Percentiles rank a stretch among this genome's conserved stretches.
Evolutionary conservation across 176 grass and related monocot genomes (phyloP).

Genomic region (Avena atlantica): DNA sequence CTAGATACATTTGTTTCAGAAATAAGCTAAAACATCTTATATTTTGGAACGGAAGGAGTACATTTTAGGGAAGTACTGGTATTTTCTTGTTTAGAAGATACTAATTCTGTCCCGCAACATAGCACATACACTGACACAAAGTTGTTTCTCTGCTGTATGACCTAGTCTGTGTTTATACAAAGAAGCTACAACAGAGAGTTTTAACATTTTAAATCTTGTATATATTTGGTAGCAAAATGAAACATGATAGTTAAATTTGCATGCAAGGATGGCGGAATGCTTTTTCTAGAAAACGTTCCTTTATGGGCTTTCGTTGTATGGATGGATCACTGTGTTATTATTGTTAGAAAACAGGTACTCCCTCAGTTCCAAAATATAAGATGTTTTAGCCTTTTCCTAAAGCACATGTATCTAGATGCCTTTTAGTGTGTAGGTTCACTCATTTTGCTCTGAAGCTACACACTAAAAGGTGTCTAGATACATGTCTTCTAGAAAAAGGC

Average conservation of each 20-base stretch:
- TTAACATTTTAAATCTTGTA: conserved; percentile 22
- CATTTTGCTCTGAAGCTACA: no score
- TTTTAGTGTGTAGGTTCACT: no score
- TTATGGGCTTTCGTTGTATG: conserved; percentile 8
- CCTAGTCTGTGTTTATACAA: conserved; percentile 15
- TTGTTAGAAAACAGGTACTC: background rate
- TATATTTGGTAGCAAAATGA: conserved; percentile 21
- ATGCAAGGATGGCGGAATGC: conserved; percentile 1
- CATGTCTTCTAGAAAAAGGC: no score
- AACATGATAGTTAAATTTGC: conserved; percentile 12
- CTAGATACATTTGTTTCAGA: no score
- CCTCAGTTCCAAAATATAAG: no score
- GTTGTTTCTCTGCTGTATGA: background rate
- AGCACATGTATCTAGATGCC: no score
- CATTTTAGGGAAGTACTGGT: conserved; percentile 14
- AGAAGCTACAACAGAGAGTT: background rate
- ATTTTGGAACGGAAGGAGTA: no score
- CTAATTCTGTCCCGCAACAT: background rate
- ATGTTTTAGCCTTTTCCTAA: no score
- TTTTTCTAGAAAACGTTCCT: background rate
- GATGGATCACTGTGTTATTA: conserved; percentile 1
- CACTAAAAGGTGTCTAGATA: no score
- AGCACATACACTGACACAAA: background rate
- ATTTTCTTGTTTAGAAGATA: background rate
- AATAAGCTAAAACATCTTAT: no score